Conservation (phyloP, 805 yeast species). For the Nakazawaea wickerhamii region DNA sequence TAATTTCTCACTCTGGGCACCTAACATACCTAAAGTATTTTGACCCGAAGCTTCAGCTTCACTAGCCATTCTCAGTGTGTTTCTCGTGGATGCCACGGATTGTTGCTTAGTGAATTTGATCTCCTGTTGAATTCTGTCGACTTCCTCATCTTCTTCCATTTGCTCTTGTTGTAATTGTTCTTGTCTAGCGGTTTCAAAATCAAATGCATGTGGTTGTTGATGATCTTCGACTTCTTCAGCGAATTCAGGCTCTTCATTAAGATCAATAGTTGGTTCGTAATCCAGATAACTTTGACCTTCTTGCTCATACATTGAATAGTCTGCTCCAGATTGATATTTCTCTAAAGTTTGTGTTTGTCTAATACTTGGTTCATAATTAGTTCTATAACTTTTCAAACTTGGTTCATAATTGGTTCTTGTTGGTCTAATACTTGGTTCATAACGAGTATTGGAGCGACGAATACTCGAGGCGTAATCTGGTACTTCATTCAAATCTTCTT, state of each 20-base stretch:
- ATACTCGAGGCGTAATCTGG: constrained; percentile 4
- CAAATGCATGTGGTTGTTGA: background rate
- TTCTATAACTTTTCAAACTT: constrained; percentile 33
- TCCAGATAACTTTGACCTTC: background rate
- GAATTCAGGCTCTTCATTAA: constrained; percentile 1
- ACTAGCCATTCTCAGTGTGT: constrained; percentile 65
- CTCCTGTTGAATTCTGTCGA: constrained; percentile 79
- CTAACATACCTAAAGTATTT: constrained; percentile 86
- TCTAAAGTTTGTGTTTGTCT: background rate
- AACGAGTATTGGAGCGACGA: background rate
- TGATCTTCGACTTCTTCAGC: background rate
- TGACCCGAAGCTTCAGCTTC: constrained; percentile 71
- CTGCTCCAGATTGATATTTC: background rate
- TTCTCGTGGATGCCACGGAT: constrained; percentile 81
- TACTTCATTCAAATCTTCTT: constrained; percentile 32
- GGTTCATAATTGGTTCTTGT: constrained; percentile 16
- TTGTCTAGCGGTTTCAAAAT: constrained; percentile 19
- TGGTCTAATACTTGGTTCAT: background rate
- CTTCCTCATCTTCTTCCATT: constrained; percentile 73
- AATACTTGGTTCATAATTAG: constrained; percentile 16
- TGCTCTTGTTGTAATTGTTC: constrained; percentile 23
- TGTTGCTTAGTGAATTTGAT: constrained; percentile 81
- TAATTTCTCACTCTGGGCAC: constrained; percentile 83
- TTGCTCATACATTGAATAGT: background rate
- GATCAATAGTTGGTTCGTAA: background rate